phyloP scores from a whole-genome alignment of 495 filamentous ascomycete genomes.

The Xylaria scruposa region DNA sequence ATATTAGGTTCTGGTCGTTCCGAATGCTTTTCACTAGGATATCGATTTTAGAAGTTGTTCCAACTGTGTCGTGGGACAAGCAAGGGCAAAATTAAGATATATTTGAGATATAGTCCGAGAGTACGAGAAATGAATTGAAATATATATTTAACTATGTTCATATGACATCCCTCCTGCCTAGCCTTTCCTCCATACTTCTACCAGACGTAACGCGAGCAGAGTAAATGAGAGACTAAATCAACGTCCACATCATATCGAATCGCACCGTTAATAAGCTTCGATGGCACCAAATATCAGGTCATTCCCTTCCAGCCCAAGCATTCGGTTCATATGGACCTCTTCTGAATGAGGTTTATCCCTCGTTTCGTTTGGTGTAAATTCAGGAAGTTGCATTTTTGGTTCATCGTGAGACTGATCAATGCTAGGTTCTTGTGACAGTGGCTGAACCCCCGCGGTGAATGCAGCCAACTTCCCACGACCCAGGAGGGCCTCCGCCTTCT shows the following conservation, averaged over 20 bases:
- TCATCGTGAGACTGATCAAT: neutral
- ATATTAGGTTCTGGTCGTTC: neutral
- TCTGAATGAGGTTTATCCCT: neutral
- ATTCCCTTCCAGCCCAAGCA: neutral
- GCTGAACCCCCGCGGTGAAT: neutral
- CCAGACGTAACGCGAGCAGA: neutral
- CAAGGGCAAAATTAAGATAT: neutral
- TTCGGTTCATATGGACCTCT: neutral
- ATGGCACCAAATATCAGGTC: neutral
- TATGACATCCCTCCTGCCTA: neutral
- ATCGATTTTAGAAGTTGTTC: neutral
- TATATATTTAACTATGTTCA: neutral
- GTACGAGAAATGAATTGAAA: neutral
- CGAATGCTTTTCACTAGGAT: neutral
- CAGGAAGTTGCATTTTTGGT: neutral
- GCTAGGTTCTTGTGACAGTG: neutral
- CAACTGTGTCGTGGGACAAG: too few species aligned
- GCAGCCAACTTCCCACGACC: neutral
- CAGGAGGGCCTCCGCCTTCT: neutral
- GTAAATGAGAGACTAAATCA: neutral
- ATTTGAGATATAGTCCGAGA: neutral
- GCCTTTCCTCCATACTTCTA: neutral
- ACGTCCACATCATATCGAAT: neutral
- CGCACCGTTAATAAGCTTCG: neutral
- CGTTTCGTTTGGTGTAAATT: neutral